phyloP scores from a whole-genome alignment of 2,329 filamentous ascomycete species.

The Clarireedia sp. region DNA sequence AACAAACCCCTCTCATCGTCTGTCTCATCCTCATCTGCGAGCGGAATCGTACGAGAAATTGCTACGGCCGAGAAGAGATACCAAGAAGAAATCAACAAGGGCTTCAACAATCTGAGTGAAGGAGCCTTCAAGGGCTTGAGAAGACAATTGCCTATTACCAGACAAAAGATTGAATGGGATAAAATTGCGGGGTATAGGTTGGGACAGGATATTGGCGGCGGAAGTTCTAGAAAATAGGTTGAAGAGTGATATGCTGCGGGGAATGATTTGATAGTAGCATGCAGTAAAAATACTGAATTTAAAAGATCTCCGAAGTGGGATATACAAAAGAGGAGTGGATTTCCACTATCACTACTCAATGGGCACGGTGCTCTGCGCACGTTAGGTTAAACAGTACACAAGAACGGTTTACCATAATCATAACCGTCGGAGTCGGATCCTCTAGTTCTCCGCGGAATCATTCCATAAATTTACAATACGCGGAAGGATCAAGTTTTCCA shows the following conservation, averaged over 20 bases:
- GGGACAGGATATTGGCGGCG: slow-evolving; percentile 70
- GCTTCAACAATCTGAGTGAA: slow-evolving; percentile 82
- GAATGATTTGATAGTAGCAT: not conserved
- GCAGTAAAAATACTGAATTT: not conserved
- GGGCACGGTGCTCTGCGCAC: too few species aligned
- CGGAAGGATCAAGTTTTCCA: too few species aligned
- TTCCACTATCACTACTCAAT: too few species aligned
- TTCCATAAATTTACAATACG: too few species aligned
- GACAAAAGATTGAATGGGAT: slow-evolving; percentile 99
- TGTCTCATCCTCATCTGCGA: slow-evolving; percentile 52
- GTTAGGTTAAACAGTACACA: too few species aligned
- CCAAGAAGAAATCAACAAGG: slow-evolving; percentile 89
- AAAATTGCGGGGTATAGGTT: slow-evolving; percentile 90
- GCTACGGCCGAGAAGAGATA: slow-evolving; percentile 79
- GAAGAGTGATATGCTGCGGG: not conserved
- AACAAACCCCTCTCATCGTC: slow-evolving; percentile 63
- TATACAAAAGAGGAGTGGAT: too few species aligned
- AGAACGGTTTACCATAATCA: too few species aligned
- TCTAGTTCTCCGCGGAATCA: too few species aligned
- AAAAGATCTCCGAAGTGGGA: too few species aligned
- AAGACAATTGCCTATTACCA: slow-evolving; percentile 87
- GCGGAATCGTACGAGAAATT: slow-evolving; percentile 63
- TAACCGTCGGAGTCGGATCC: too few species aligned
- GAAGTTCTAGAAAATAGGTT: slow-evolving; percentile 45
- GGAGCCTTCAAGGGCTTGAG: slow-evolving; percentile 90